Base-by-base conservation (phyloP, 352 stramenopile genomes). In the Phytophthora rubi region DNA sequence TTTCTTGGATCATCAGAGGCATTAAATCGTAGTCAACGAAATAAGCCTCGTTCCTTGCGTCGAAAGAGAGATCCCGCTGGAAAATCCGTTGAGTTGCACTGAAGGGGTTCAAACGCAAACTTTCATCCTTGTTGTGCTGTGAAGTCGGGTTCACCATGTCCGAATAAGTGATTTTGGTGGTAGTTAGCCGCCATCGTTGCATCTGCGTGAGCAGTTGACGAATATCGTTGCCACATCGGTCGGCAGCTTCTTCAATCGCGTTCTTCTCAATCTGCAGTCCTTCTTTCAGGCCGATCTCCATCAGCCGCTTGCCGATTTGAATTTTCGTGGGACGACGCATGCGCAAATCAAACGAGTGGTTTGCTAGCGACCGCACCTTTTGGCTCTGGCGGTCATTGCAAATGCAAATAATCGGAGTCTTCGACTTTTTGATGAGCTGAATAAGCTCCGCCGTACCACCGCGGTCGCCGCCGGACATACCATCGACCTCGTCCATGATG, bases 401-500 rank as follows among this genome's bases (percentile, higher is more conserved):
- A 75, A 99, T 99, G 74, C 98, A 99, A 80, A 99, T 99, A 68
- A 99, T 99, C 9, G 98, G 98, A 53, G 98, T 97, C 79, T 98
- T 98, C 51, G 88, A 98, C 63, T 97, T 98, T 80, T 99, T 99
- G 71, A 99, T 99, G 59, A 99, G 94, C 77, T 97, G 83, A 73
- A 99, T 99, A n/a, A 99, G 80, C 83, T 99, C 98, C 16, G 90
- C 85, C 10, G 98, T 99, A 48, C 98, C 97, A 52, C 95, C 97
- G 12, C 98, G 85, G 81, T 99, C 98, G 10, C 96, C 96, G 1
- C 90, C 93, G 28, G 93, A 98, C 98, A 99, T 99, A 23, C 98
- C 98, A 75, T 99, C 98, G 2, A 99, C 98, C 85, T 99, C 98
- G 66, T 99, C 98, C 98, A 99, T 99, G 64, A 99, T 94, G 12